These are phyloP conservation scores for Fusarium vanettenii DNA, from an alignment of 2,329 filamentous ascomycete species.

Conservation along the genomic window DNA sequence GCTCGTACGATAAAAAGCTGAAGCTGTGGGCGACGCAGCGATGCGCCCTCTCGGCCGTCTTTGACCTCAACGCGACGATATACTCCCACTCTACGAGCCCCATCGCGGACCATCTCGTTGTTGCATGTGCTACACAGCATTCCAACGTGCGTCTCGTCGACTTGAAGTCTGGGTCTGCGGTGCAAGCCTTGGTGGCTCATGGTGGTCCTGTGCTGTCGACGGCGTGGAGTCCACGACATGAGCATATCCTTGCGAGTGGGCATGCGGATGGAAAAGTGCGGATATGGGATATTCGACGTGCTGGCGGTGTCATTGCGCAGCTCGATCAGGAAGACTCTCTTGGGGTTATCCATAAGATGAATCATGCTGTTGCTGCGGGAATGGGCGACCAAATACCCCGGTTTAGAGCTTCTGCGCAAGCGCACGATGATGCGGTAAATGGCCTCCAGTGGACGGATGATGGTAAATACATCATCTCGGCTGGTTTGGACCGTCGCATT, in stretches of 20 bases:
- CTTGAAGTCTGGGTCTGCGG: slow-evolving; percentile 79
- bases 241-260: slow-evolving; percentile 84
- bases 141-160: slow-evolving; percentile 88
- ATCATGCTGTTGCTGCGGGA: slow-evolving; percentile 48
- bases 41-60: slow-evolving; percentile 71
- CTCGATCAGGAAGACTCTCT: slow-evolving; percentile 87
- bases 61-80: slow-evolving; percentile 74
- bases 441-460: slow-evolving; percentile 87
- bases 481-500: slow-evolving; percentile 85
- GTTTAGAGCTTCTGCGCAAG: slow-evolving; percentile 66
- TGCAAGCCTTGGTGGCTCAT: slow-evolving; percentile 77
- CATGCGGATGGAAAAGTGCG: slow-evolving; percentile 86
- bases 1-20: slow-evolving; percentile 81
- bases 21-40: slow-evolving; percentile 79
- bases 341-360: slow-evolving; percentile 66
- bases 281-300: slow-evolving; percentile 88
- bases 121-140: slow-evolving; percentile 90
- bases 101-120: slow-evolving; percentile 77
- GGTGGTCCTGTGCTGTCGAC: slow-evolving; percentile 75
- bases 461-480: slow-evolving; percentile 79
- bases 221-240: slow-evolving; percentile 84
- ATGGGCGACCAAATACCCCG: slow-evolving; percentile 46
- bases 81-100: slow-evolving; percentile 84
- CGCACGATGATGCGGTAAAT: slow-evolving; percentile 86
- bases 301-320: slow-evolving; percentile 78